Evolutionary conservation across 176 grass and related monocot genomes (phyloP), one percentile per base, ranked within the genome.

Genomic region (Ampelocalamus luodianensis): DNA sequence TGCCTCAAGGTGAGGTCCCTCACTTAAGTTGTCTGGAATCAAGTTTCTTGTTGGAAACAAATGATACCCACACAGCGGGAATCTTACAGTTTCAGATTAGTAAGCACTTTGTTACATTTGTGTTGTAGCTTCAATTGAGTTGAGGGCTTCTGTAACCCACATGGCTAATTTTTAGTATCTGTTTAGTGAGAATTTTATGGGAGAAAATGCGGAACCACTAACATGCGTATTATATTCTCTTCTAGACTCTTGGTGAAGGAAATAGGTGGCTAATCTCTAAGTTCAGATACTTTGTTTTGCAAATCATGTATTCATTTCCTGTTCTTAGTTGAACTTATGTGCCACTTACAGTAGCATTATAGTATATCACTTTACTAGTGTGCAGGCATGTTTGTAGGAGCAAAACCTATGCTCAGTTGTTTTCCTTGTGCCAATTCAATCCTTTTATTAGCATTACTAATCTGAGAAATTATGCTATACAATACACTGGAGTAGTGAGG

Each of bases 11-110:
- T 77, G 53, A n/a, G 34, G 9, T 27, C 29, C 17, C 16, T 51
- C 32, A 51, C 27, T 54, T 59, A 71, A 42, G 66, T 70, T 71
- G 39, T 82, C 22, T 58, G 48, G 22, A 20, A 37, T 58, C 38
- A 71, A 55, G 38, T 43, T 82, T 8, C 14, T 71, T 55, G 49
- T 70, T 56, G 66, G 8, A 82, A 82, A 82, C 48, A 40, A 70
- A 58, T 71, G 23, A 20, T 68, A 69, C 14, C 65, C 65, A 81
- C 15, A 1, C 65, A 70, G 56, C 18, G 6, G 13, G 11, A 54
- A 42, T 70, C 34, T 69, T 27, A 15, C 22, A 70, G 1, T 81
- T 56, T 54, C 22, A 39, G 5, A 56, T 22, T 42, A 24, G 5
- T 66, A 69, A 54, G 16, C 15, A 53, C 5, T 53, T 53, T 53